A percentile compares a stretch with the other conserved stretches of the same genome.
These are phyloP conservation scores for Boletus pseudopeckii DNA, from an alignment of 768 basidiomycete species.

Conservation along the genomic window DNA sequence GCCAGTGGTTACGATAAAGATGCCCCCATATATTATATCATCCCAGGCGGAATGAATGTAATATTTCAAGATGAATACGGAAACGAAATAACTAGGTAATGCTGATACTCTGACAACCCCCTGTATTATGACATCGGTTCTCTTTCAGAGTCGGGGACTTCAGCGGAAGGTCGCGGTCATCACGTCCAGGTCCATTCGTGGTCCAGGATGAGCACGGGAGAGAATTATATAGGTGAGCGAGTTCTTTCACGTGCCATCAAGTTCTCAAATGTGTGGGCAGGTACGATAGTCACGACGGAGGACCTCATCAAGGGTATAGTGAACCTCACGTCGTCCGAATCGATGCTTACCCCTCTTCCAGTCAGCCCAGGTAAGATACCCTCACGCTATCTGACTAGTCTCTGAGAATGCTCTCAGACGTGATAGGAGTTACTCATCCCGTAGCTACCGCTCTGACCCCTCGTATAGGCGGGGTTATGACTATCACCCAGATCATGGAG, in stretches of 20 bases:
- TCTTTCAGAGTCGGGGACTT: conserved; percentile 52
- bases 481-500: conserved; percentile 20
- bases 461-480: conserved; percentile 24
- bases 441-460: conserved; percentile 22
- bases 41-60: conserved; percentile 62
- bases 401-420: conserved; percentile 15
- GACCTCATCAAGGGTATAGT: conserved; percentile 19
- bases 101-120: background rate
- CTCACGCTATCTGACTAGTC: background rate
- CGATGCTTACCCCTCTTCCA: conserved; percentile 20
- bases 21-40: conserved; percentile 52
- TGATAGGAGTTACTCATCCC: conserved; percentile 25
- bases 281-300: conserved; percentile 26
- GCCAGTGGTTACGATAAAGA: conserved; percentile 18
- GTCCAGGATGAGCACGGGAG: conserved; percentile 58
- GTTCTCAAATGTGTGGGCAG: conserved; percentile 13
- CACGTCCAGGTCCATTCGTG: conserved; percentile 43
- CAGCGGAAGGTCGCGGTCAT: conserved; percentile 24
- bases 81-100: conserved; percentile 59
- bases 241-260: background rate
- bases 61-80: conserved; percentile 67
- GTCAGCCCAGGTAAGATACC: conserved; percentile 18
- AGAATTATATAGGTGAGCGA: conserved; percentile 53
- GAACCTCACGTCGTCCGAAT: conserved; percentile 28
- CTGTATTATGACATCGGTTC: background rate